Evolutionary conservation across 768 basidiomycete species (phyloP), one percentile per base, ranked within the genome.

Genomic region (Gloeostereum incarnatum): DNA sequence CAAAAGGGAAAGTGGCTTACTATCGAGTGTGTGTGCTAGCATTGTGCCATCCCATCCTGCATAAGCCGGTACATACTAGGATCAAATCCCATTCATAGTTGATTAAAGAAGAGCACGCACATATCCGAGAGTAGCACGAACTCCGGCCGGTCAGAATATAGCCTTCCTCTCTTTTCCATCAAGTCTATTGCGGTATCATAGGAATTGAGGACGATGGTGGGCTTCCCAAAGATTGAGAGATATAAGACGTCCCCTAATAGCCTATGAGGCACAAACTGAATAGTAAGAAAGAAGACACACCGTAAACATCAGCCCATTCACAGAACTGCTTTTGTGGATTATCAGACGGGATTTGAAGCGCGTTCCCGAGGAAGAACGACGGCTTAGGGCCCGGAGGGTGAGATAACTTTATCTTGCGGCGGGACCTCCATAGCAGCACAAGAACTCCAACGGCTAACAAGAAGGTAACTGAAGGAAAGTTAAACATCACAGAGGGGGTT

Each of bases 61-160:
- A 33, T 16, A 40, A 32, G 35, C n/a, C 34, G 24, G 27, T 27
- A 26, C 6, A 40, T 31, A 6, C n/a, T 9, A 9, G 19, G 13
- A 34, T n/a, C 2, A 34, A 11, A 9, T n/a, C n/a, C n/a, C n/a
- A n/a, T n/a, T n/a, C n/a, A n/a, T n/a, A n/a, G 13, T 4, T n/a
- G 33, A 3, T 4, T 2, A 20, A 2, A 33, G 42, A 24, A 34
- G 13, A 27, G 17, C 13, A 58, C 68, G 37, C 42, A 71, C 69
- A 73, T 49, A 46, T 73, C 69, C 31, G 62, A 61, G 38, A 68
- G 54, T 32, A 71, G 49, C 17, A 71, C 66, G 41, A 70, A 68
- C 34, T 65, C 58, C 35, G 68, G 70, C 22, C 68, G 62, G 52
- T 73, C 63, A 10, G 74, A 75, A 47, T 73, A 76, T 32, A 71